phyloP scores from a whole-genome alignment of 2,329 filamentous ascomycete genomes.

The Exophiala dermatitidis region DNA sequence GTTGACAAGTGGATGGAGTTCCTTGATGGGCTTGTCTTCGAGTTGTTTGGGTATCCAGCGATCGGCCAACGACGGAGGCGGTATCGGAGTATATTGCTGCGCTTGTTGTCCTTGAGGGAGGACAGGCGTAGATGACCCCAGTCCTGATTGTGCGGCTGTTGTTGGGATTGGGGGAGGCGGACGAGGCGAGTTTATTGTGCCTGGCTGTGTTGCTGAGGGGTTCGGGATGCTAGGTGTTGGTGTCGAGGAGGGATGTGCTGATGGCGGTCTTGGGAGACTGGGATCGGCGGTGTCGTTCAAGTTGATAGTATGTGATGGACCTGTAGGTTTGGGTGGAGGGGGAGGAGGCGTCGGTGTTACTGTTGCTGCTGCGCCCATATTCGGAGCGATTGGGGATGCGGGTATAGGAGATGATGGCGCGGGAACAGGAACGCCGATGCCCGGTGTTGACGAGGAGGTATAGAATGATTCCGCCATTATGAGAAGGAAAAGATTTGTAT shows the following conservation, averaged over 20 bases:
- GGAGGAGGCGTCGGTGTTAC: conserved; percentile 16
- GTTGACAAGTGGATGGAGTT: conserved; percentile 71
- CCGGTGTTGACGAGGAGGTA: conserved; percentile 13
- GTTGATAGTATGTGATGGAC: conserved; percentile 8
- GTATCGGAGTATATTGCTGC: conserved; percentile 27
- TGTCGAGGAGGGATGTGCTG: conserved; percentile 3
- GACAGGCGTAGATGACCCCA: no score
- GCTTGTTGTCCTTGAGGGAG: conserved; percentile 19
- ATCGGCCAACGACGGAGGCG: conserved; percentile 18
- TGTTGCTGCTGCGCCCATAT: not conserved
- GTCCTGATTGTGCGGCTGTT: conserved; percentile 12
- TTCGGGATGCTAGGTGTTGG: not conserved
- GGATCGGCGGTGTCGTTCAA: conserved; percentile 1
- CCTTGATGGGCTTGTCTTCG: conserved; percentile 21
- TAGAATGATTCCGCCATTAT: conserved; percentile 22
- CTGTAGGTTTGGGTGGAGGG: conserved; percentile 19
- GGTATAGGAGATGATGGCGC: conserved; percentile 6
- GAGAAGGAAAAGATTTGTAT: not conserved
- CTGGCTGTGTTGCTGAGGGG: conserved; percentile 36
- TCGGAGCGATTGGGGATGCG: conserved; percentile 4
- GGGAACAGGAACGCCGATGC: not conserved
- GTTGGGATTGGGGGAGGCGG: conserved; percentile 36
- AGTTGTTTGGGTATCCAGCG: conserved; percentile 20
- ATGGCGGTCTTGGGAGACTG: conserved; percentile 15
- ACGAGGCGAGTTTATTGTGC: conserved; percentile 27